These are phyloP conservation scores for Juglanconis oblonga DNA, from an alignment of 2,329 filamentous ascomycete genomes.

Conservation along the genomic window DNA sequence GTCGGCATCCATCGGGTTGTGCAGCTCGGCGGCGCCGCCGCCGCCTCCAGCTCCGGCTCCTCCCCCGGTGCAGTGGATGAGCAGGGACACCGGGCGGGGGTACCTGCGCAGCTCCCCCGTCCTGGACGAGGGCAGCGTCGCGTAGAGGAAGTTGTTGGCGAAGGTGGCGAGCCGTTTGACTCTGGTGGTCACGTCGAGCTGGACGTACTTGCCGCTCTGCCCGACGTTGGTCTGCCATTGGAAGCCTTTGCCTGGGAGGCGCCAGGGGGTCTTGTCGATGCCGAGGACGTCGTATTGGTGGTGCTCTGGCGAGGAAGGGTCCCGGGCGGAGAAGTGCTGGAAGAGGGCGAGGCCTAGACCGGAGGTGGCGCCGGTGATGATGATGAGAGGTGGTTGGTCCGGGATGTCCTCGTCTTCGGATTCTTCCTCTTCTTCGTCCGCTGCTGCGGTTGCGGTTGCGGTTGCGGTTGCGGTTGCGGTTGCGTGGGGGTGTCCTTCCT, in stretches of 20 bases:
- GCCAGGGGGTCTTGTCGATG: slow-evolving; percentile 12
- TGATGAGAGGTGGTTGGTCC: slow-evolving; percentile 2
- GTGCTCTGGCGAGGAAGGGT: slow-evolving; percentile 20
- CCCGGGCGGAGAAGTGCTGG: slow-evolving; percentile 4
- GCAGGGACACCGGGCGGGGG: not conserved
- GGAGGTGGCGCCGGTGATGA: slow-evolving; percentile 12
- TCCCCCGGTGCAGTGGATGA: slow-evolving; percentile 11
- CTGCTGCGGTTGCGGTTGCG: not conserved
- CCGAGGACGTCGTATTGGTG: slow-evolving; percentile 26
- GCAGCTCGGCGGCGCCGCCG: slow-evolving; percentile 3
- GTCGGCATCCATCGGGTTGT: slow-evolving; percentile 5
- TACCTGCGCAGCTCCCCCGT: not conserved
- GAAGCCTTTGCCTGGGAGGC: not conserved
- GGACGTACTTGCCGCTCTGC: not conserved
- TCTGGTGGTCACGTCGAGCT: slow-evolving; percentile 10
- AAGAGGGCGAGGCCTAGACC: slow-evolving; percentile 16
- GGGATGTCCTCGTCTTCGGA: not conserved
- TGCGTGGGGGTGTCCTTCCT: not conserved
- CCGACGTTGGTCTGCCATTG: slow-evolving; percentile 2
- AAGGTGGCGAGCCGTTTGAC: slow-evolving; percentile 4
- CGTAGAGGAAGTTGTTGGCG: slow-evolving; percentile 3
- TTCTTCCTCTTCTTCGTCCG: not conserved
- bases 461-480: not conserved
- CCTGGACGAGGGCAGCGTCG: not conserved
- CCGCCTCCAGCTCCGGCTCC: not conserved